Conservation (phyloP, 257 asterid genomes). For the Solanum tarijense region DNA sequence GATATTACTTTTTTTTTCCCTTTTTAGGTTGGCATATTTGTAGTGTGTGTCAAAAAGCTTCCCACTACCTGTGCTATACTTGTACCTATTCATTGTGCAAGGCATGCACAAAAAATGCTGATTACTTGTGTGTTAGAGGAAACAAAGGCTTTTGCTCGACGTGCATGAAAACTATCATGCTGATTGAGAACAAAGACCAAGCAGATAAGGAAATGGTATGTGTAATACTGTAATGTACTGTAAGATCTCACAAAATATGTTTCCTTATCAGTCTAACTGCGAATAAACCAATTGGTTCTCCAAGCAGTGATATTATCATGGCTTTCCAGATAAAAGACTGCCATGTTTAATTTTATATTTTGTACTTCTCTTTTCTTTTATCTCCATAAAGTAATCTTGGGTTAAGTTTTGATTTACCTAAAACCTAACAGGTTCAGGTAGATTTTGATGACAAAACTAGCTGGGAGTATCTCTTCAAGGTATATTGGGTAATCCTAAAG, state of each 20-base stretch:
- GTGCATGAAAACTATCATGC: slow-evolving; percentile 85
- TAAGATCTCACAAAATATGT: background rate
- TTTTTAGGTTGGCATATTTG: slow-evolving; percentile 97
- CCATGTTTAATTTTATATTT: background rate
- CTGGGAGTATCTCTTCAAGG: slow-evolving; percentile 94
- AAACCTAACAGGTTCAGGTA: slow-evolving; percentile 46
- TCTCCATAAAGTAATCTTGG: background rate
- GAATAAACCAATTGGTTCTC: background rate
- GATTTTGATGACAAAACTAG: slow-evolving; percentile 82
- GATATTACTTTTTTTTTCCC: slow-evolving; percentile 11
- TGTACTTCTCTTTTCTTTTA: background rate
- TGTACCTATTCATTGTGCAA: slow-evolving; percentile 95
- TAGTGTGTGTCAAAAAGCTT: slow-evolving; percentile 65
- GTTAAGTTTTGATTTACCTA: background rate
- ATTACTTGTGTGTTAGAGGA: slow-evolving; percentile 59
- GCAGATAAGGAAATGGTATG: slow-evolving; percentile 67
- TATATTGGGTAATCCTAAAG: slow-evolving; percentile 67
- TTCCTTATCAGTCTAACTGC: background rate
- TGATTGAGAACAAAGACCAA: slow-evolving; percentile 72
- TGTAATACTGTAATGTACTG: background rate
- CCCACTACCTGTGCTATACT: slow-evolving; percentile 81
- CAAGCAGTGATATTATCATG: background rate
- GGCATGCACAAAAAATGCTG: slow-evolving; percentile 62
- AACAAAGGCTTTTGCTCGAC: slow-evolving; percentile 86
- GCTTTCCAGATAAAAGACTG: background rate